Percentiles rank a stretch among this genome's conserved stretches.
These are phyloP conservation scores for Zymoseptoria passerinii DNA, from an alignment of 2,329 filamentous ascomycete genomes.

Conservation along the genomic window DNA sequence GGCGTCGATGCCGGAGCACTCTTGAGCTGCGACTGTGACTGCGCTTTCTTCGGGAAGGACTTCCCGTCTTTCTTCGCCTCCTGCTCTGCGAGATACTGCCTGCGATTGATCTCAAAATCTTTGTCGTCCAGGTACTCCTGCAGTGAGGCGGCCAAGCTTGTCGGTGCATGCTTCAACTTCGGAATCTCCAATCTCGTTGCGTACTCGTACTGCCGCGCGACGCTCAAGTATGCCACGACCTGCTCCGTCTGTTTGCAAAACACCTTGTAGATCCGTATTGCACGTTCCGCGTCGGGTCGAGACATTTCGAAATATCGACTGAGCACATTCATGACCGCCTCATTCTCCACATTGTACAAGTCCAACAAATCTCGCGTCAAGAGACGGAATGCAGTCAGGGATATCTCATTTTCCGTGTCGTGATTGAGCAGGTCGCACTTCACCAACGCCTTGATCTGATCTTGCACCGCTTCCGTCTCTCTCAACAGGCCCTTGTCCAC, in stretches of 20 bases:
- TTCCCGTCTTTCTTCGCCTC: conserved; percentile 55
- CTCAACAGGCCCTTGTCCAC: conserved; percentile 88
- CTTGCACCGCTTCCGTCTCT: conserved; percentile 85
- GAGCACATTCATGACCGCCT: conserved; percentile 92
- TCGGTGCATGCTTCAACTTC: conserved; percentile 93
- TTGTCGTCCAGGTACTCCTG: conserved; percentile 92
- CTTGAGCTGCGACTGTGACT: conserved; percentile 20
- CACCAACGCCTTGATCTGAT: conserved; percentile 74
- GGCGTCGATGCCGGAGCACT: conserved; percentile 32
- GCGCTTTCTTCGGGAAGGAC: conserved; percentile 25
- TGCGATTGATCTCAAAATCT: conserved; percentile 87
- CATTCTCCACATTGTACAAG: conserved; percentile 90
- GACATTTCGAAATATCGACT: conserved; percentile 99
- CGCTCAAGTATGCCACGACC: conserved; percentile 80
- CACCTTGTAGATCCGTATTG: conserved; percentile 81
- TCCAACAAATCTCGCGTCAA: conserved; percentile 82
- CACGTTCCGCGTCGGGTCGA: conserved; percentile 81
- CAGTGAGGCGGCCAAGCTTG: conserved; percentile 77
- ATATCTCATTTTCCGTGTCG: conserved; percentile 94
- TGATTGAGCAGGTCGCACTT: conserved; percentile 84
- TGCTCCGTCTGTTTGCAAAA: conserved; percentile 89
- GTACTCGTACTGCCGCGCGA: conserved; percentile 83
- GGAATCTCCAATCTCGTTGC: conserved; percentile 90
- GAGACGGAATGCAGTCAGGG: conserved; percentile 83
- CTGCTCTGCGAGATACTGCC: conserved; percentile 85